A percentile compares a stretch with the other conserved stretches of the same genome.
These are phyloP conservation scores for Nyssa sinensis DNA, from an alignment of 148 eudicot genomes.

Conservation along the genomic window DNA sequence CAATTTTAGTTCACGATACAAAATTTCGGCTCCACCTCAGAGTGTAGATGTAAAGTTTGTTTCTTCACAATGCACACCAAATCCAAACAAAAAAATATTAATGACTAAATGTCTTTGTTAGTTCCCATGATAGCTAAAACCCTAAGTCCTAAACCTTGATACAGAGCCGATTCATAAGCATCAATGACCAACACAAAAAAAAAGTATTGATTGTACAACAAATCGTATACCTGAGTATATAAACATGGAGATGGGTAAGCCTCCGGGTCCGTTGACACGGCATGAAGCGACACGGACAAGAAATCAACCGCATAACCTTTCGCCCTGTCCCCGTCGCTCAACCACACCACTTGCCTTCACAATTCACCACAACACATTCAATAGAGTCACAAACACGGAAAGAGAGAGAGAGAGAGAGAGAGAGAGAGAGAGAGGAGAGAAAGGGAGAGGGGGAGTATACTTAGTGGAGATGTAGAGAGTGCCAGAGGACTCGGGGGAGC, in stretches of 20 bases:
- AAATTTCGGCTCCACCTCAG: background rate
- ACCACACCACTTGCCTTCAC: slow-evolving; percentile 81
- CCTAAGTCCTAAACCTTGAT: no score
- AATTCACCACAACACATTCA: background rate
- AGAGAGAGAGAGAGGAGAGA: background rate
- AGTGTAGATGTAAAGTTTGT: background rate
- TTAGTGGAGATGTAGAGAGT: slow-evolving; percentile 82
- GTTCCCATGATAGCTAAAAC: no score
- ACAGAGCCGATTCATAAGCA: no score
- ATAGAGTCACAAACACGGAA: no score
- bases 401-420: background rate
- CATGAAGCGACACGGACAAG: slow-evolving; percentile 80
- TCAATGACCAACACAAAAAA: no score
- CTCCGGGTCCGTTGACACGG: slow-evolving; percentile 81
- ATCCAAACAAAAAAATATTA: no score
- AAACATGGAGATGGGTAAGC: slow-evolving; percentile 88
- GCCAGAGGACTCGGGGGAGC: slow-evolving; percentile 55
- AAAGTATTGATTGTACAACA: slow-evolving; percentile 3
- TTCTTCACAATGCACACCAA: background rate
- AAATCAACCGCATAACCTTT: slow-evolving; percentile 90
- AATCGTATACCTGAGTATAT: slow-evolving; percentile 64
- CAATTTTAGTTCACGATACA: no score
- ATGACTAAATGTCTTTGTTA: no score
- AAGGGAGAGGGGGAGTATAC: slow-evolving; percentile 32
- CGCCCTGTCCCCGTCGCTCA: slow-evolving; percentile 66